Evolutionary conservation across 306 rosid species (phyloP), one percentile per base, ranked within the genome.

Genomic region (Comarum palustre): DNA sequence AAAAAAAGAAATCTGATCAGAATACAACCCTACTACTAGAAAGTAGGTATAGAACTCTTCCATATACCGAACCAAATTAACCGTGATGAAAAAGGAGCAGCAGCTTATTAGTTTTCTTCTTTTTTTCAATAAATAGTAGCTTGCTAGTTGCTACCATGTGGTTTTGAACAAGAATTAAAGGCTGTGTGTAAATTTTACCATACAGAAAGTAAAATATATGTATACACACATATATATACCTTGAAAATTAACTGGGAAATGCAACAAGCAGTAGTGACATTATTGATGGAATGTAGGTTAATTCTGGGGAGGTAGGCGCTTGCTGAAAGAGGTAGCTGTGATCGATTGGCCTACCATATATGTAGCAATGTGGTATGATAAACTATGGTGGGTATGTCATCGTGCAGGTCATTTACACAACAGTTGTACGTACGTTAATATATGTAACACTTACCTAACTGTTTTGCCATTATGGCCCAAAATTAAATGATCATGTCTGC

Each of bases 401-500:
- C 61, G 68, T 77, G 66, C 57, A 38, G 17, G 38, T 39, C 20
- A 55, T 47, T 73, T 41, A 47, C 27, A 62, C 25, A 19, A 34
- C 64, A 25, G 2, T 22, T 72, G n/a, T n/a, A n/a, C n/a, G 10
- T 27, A 22, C 72, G 63, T 75, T 68, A 60, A 72, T 67, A 76
- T 78, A 80, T 78, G 64, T 62, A n/a, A 57, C 54, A 76, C 81
- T 82, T 81, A 80, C 90, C 84, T 42, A 71, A 76, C 78, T 17
- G 47, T 68, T 61, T 48, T 73, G 66, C 75, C 74, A 52, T 77
- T 59, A 80, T 72, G 84, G 81, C 73, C 81, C 87, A 66, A 78
- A 79, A 73, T 83, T 89, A 73, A 85, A 85, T 87, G 90, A 78
- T 78, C 83, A 61, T 71, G 82, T 77, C 83, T 76, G 67, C 38